These are phyloP conservation scores for Cinchona pubescens DNA, from an alignment of 257 asterid species.

Conservation along the genomic window DNA sequence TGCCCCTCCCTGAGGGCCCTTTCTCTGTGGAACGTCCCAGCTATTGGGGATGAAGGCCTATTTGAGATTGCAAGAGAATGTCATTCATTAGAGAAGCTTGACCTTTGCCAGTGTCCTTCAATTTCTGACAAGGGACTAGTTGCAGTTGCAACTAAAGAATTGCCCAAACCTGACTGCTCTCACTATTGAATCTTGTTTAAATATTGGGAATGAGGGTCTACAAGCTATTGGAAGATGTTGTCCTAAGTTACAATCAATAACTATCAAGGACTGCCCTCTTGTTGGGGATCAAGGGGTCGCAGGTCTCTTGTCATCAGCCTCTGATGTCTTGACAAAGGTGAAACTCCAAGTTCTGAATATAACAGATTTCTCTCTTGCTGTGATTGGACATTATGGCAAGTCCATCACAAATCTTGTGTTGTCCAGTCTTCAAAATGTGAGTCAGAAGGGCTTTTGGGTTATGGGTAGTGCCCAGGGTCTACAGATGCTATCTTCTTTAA, in stretches of 20 bases:
- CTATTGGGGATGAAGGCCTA: conserved; percentile 74
- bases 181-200: conserved; percentile 67
- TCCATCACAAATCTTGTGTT: conserved; percentile 58
- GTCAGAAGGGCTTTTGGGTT: conserved; percentile 90
- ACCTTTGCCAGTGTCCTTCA: conserved; percentile 66
- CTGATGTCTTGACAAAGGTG: conserved; percentile 53
- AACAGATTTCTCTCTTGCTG: conserved; percentile 73
- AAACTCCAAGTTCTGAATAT: conserved; percentile 67
- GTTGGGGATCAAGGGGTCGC: conserved; percentile 85
- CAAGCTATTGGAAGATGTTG: conserved; percentile 61
- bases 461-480: conserved; percentile 82
- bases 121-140: conserved; percentile 64
- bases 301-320: conserved; percentile 50
- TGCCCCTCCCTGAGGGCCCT: conserved; percentile 83
- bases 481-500: conserved; percentile 48
- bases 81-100: conserved; percentile 68
- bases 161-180: conserved; percentile 60
- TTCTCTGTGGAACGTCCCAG: conserved; percentile 71
- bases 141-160: conserved; percentile 61
- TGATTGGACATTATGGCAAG: conserved; percentile 78
- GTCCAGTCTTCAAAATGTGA: conserved; percentile 60
- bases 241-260: conserved; percentile 55
- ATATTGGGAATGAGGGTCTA: conserved; percentile 65
- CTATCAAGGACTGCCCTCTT: conserved; percentile 69
- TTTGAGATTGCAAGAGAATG: conserved; percentile 76